Base-by-base conservation (phyloP, 1,284 basidiomycete genomes). In the Melampsora americana region DNA sequence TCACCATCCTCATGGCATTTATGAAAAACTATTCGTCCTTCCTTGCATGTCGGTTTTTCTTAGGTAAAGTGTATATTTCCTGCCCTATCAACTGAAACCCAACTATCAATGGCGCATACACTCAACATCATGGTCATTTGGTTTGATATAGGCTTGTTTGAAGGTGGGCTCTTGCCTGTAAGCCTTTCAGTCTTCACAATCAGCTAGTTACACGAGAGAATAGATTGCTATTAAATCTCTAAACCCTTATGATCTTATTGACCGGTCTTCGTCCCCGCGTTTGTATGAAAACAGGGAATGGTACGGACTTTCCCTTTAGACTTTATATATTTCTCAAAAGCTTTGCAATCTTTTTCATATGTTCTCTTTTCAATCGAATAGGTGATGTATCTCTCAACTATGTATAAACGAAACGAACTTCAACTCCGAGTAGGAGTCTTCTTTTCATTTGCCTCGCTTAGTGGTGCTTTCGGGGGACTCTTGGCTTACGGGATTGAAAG, bases 391-490 rank as follows among this genome's bases (percentile, higher is more conserved):
- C 65, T 74, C 11, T 74, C 72, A 61, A 74, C 72, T 12, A 59
- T 74, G 65, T 74, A 74, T 28, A 74, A 61, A 32, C 30, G 56
- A 11, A 60, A 74, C 28, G 72, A 74, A 39, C 65, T 74, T 18
- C 72, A 74, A 61, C 65, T 74, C 11, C 46, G 72, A 32, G 72
- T 74, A 1, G 72, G 72, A 20, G 23, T 74, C 53, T 74, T 74
- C 44, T 74, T 67, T 42, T 64, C 72, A 23, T 74, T 32, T 44
- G 72, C 65, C 1, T 59, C 72, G 0, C 56, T 74, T n/a, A 74
- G 72, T 67, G 72, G 72, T 39, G 74, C 73, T 35, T 78, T 76
- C 66, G 72, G 73, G 20, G 77, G 77, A 42, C 69, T 78, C 26
- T 59, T 78, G 9, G 77, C 77, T 23, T 76, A 69, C 35, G 59